These are phyloP conservation scores for Fusarium sarcochroum DNA, from an alignment of 2,329 filamentous ascomycete genomes.

Conservation along the genomic window DNA sequence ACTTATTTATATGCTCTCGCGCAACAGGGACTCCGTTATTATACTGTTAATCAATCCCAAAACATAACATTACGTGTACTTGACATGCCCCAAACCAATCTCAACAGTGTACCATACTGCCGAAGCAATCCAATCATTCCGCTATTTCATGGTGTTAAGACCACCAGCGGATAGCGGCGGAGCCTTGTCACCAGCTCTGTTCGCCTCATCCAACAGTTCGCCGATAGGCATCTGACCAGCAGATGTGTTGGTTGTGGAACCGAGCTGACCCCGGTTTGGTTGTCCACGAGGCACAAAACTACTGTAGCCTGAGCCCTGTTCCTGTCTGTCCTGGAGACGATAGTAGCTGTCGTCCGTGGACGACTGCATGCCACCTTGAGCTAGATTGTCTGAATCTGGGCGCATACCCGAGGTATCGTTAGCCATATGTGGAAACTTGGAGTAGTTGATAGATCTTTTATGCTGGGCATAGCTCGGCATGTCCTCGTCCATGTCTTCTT, in stretches of 20 bases:
- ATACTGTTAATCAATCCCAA: too few species aligned
- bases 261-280: conserved; percentile 9
- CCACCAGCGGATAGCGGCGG: conserved; percentile 15
- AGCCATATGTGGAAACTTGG: background rate
- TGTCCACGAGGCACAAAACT: conserved; percentile 5
- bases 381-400: background rate
- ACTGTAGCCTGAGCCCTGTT: background rate
- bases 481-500: background rate
- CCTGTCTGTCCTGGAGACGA: conserved; percentile 17
- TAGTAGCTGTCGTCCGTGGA: conserved; percentile 23
- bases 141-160: conserved; percentile 14
- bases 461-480: conserved; percentile 5
- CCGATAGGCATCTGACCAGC: conserved; percentile 12
- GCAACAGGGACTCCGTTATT: background rate
- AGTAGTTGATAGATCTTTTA: conserved; percentile 6
- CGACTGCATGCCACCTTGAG: background rate
- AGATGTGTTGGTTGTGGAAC: rapidly evolving
- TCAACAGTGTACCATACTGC: too few species aligned
- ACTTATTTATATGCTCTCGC: background rate
- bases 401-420: rapidly evolving
- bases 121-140: background rate
- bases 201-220: conserved; percentile 6
- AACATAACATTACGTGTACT: too few species aligned
- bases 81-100: too few species aligned
- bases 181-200: background rate